Percentiles rank a stretch among this genome's conserved stretches.
Conservation (phyloP, 2,329 filamentous ascomycete genomes). For the Juglanconis sp. region DNA sequence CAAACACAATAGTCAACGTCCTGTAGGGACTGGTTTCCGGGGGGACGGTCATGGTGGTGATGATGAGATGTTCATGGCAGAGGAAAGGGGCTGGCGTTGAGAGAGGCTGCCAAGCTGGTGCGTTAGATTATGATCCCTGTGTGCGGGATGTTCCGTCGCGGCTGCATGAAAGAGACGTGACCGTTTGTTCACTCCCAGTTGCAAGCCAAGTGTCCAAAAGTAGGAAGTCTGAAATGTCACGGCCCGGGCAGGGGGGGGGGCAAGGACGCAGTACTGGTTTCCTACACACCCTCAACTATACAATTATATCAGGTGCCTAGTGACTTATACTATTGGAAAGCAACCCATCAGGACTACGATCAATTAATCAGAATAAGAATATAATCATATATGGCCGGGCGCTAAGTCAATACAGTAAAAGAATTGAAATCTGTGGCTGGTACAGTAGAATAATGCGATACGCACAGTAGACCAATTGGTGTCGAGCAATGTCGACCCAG, state of each 20-base stretch:
- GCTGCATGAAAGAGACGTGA: not conserved
- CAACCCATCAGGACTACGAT: too few species aligned
- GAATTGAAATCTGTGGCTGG: too few species aligned
- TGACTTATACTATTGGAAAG: too few species aligned
- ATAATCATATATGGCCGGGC: not conserved
- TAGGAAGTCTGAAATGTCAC: too few species aligned
- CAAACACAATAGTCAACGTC: slow-evolving; percentile 43
- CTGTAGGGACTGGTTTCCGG: not conserved
- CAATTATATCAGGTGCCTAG: too few species aligned
- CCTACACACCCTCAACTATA: too few species aligned
- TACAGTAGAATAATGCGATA: too few species aligned
- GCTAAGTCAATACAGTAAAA: not conserved
- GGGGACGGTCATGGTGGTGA: slow-evolving; percentile 3
- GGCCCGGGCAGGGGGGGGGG: too few species aligned
- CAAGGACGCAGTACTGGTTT: too few species aligned
- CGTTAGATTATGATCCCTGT: not conserved
- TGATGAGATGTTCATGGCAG: not conserved
- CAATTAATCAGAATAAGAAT: not conserved
- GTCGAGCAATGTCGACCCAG: not conserved
- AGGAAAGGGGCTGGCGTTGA: not conserved
- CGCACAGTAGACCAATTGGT: not conserved
- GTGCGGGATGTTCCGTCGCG: not conserved
- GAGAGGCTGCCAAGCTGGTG: not conserved
- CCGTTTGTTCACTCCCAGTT: not conserved
- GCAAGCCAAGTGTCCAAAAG: too few species aligned